Evolutionary conservation across 2,329 filamentous ascomycete species (phyloP).

Genomic region (Aspergillus nomiae): DNA sequence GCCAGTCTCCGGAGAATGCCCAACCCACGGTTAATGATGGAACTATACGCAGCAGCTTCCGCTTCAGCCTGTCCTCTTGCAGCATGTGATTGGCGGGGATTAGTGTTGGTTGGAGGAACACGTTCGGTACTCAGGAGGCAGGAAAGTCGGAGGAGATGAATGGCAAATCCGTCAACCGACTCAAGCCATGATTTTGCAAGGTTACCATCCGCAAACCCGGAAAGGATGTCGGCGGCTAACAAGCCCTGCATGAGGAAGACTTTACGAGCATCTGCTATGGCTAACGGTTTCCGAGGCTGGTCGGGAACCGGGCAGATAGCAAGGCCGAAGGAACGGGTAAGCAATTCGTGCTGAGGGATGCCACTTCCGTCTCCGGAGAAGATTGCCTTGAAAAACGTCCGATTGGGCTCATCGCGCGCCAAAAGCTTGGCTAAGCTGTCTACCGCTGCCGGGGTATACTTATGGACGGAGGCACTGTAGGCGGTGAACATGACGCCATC

Average conservation of each 20-base stretch:
- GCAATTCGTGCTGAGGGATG: slow-evolving; percentile 70
- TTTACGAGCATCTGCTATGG: slow-evolving; percentile 79
- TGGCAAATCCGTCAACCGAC: slow-evolving; percentile 79
- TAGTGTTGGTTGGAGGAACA: slow-evolving; percentile 42
- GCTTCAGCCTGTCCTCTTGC: slow-evolving; percentile 41
- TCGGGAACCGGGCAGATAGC: slow-evolving; percentile 85
- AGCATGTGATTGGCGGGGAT: slow-evolving; percentile 37
- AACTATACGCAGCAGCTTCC: slow-evolving; percentile 45
- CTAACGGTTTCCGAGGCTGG: slow-evolving; percentile 60
- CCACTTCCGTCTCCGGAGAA: slow-evolving; percentile 72
- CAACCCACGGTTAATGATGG: slow-evolving; percentile 68
- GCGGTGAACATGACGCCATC: slow-evolving; percentile 72
- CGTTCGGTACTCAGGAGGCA: slow-evolving; percentile 69
- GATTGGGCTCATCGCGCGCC: slow-evolving; percentile 89
- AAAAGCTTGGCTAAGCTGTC: slow-evolving; percentile 90
- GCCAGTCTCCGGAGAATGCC: slow-evolving; percentile 68
- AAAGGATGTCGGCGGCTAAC: slow-evolving; percentile 84
- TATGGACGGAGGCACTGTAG: slow-evolving; percentile 79
- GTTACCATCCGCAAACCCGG: slow-evolving; percentile 71
- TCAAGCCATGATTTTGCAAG: slow-evolving; percentile 80
- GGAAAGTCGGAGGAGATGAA: slow-evolving; percentile 75
- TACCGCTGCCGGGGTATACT: slow-evolving; percentile 85
- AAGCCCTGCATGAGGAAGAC: slow-evolving; percentile 90
- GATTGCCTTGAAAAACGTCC: slow-evolving; percentile 78
- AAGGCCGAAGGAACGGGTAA: slow-evolving; percentile 84